Percentiles rank a stretch among this genome's conserved stretches.
Conservation (phyloP, 306 rosid species). For the Ammopiptanthus mongolicus region DNA sequence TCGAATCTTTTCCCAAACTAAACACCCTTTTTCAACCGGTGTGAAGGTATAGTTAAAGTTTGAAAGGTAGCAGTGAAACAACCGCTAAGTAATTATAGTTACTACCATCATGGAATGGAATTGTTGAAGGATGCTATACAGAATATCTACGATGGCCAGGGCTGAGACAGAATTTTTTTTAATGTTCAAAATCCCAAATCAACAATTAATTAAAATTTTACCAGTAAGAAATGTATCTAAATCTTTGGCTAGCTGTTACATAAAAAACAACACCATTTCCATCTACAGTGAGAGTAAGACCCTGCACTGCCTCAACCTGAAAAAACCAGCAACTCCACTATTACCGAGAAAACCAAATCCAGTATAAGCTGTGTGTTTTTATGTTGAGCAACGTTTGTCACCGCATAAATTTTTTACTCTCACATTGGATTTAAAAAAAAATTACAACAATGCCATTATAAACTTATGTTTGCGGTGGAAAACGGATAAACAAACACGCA, state of each 20-base stretch:
- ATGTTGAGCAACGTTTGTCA: no score
- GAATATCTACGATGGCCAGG: no score
- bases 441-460: no score
- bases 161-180: no score
- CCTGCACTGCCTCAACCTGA: constrained; percentile 68
- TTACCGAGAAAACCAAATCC: constrained; percentile 39
- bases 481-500: no score
- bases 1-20: no score
- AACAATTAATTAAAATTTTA: constrained; percentile 10
- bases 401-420: no score
- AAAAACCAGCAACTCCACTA: constrained; percentile 88
- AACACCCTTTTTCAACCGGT: neutral
- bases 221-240: constrained; percentile 59
- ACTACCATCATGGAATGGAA: neutral
- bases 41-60: neutral
- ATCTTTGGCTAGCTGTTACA: constrained; percentile 68
- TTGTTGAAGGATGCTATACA: neutral
- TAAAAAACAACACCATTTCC: constrained; percentile 85
- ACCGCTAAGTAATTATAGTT: neutral
- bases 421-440: no score
- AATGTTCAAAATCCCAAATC: neutral
- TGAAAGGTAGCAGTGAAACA: neutral
- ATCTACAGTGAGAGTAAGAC: constrained; percentile 78
- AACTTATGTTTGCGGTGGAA: no score
- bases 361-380: no score